Conservation (phyloP, 352 stramenopile genomes). For the Globisporangium nagaii region DNA sequence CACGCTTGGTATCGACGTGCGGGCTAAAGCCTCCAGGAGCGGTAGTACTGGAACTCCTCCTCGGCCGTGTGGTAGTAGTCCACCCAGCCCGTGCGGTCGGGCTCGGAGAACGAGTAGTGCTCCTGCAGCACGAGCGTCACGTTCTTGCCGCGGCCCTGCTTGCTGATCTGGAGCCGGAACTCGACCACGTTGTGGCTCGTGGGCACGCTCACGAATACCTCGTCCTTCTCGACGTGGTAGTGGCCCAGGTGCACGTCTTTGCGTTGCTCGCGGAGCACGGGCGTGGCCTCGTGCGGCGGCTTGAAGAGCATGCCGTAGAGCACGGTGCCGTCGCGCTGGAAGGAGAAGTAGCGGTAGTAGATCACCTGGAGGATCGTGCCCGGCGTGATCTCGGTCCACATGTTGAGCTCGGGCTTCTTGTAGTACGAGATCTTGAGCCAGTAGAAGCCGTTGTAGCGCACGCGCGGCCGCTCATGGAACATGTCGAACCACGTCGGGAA, state of each 20-base stretch:
- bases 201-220: constrained; percentile 62
- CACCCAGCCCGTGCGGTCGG: constrained; percentile 53
- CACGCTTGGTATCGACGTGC: too few relatives aligned
- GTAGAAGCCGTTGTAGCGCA: constrained; percentile 82
- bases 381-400: constrained; percentile 67
- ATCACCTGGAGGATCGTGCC: constrained; percentile 75
- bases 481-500: constrained; percentile 73
- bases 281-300: constrained; percentile 44
- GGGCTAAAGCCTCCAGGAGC: constrained; percentile 51
- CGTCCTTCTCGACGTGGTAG: constrained; percentile 62
- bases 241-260: constrained; percentile 48
- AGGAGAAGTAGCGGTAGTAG: constrained; percentile 83
- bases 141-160: constrained; percentile 44
- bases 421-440: constrained; percentile 75
- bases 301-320: constrained; percentile 79
- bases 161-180: constrained; percentile 55
- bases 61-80: constrained; percentile 66
- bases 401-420: constrained; percentile 83
- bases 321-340: constrained; percentile 65
- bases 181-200: constrained; percentile 67
- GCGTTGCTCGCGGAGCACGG: constrained; percentile 17
- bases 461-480: constrained; percentile 56
- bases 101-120: constrained; percentile 69
- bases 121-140: constrained; percentile 56
- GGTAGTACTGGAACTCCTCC: constrained; percentile 76